Evolutionary conservation across 208 protist genomes (phyloP).

Genomic region (Wallacemonas sp.): DNA sequence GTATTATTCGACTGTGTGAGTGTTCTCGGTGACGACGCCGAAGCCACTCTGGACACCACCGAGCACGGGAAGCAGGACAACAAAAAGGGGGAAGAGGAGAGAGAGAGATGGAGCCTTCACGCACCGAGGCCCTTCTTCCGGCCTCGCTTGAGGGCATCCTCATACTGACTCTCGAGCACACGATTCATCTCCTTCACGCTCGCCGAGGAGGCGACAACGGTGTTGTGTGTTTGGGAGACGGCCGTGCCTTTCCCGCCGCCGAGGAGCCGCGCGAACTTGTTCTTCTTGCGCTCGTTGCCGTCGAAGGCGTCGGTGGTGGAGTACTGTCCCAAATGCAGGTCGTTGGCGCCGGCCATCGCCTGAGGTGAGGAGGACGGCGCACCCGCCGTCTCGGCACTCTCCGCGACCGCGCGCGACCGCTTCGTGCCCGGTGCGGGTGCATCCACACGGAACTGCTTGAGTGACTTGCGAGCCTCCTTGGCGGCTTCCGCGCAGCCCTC

Average conservation of each 20-base stretch:
- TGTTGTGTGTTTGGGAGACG: not conserved
- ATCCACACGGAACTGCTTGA: slow-evolving; percentile 26
- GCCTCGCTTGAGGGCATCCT: slow-evolving; percentile 51
- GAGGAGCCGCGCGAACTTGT: slow-evolving; percentile 83
- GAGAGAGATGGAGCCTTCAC: slow-evolving; percentile 9
- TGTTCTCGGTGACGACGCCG: too few relatives aligned
- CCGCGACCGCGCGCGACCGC: slow-evolving; percentile 11
- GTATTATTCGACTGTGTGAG: too few relatives aligned
- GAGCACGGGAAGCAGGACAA: too few relatives aligned
- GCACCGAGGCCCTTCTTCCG: slow-evolving; percentile 79
- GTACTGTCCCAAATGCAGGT: slow-evolving; percentile 75
- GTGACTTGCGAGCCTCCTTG: slow-evolving; percentile 40
- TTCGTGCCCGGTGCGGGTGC: slow-evolving; percentile 6
- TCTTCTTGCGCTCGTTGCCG: slow-evolving; percentile 44
- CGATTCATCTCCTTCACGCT: slow-evolving; percentile 57
- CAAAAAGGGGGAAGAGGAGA: not conserved
- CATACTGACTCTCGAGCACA: slow-evolving; percentile 67
- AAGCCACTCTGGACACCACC: too few relatives aligned
- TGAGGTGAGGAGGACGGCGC: not conserved
- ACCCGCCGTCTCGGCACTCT: not conserved
- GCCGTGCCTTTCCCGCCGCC: slow-evolving; percentile 52
- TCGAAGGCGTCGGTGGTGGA: slow-evolving; percentile 47
- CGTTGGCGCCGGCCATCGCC: not conserved
- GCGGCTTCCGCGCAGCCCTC: slow-evolving; percentile 14
- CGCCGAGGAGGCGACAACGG: not conserved